These are phyloP conservation scores for Boletellus deceptivus DNA, from an alignment of 1,284 basidiomycete species.

Conservation along the genomic window DNA sequence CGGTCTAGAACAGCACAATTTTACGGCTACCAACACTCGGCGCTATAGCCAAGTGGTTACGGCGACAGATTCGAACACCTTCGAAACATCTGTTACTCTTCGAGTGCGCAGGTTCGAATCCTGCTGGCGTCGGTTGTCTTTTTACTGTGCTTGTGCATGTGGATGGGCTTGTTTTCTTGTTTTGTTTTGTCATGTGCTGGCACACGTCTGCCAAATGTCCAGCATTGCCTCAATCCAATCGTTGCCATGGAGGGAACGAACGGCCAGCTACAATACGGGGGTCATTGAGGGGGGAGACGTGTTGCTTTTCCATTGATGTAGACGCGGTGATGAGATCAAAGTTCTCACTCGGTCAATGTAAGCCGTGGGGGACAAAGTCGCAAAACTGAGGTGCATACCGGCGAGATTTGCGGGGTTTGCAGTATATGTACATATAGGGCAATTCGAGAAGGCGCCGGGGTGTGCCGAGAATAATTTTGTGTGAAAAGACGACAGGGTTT, in stretches of 20 bases:
- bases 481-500: slow-evolving; percentile 10
- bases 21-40: not conserved
- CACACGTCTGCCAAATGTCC: not conserved
- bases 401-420: slow-evolving; percentile 16
- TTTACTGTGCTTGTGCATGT: not conserved
- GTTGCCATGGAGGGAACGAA: not conserved
- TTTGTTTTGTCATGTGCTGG: not conserved
- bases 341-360: not conserved
- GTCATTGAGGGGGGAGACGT: not conserved
- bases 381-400: not conserved
- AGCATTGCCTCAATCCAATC: not conserved
- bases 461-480: slow-evolving; percentile 20
- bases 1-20: no score
- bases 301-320: no score
- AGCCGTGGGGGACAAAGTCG: not conserved
- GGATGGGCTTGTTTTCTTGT: no score
- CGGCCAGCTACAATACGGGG: not conserved
- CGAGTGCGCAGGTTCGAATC: slow-evolving; percentile 42
- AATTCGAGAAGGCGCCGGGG: slow-evolving; percentile 11
- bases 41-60: slow-evolving; percentile 59
- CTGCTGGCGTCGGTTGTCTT: slow-evolving; percentile 34
- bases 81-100: slow-evolving; percentile 39
- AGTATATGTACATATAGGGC: slow-evolving; percentile 12
- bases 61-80: slow-evolving; percentile 51
- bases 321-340: not conserved